These are phyloP conservation scores for Podila epigama DNA, from an alignment of 192 early-diverging fungal genomes.

Conservation along the genomic window DNA sequence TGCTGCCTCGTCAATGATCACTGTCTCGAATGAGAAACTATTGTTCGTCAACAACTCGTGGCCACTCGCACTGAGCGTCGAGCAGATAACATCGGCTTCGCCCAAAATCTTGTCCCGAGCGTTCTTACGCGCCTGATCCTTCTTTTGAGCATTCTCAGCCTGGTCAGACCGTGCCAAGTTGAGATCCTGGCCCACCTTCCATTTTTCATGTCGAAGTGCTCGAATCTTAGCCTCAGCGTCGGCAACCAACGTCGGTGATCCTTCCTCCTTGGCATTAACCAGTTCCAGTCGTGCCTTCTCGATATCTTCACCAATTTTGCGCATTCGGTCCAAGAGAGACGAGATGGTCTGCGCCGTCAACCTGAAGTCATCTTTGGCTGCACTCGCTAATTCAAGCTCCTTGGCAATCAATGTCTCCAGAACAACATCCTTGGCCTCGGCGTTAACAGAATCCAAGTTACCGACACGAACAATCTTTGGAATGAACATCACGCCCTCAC, in stretches of 20 bases:
- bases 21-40: slow-evolving; percentile 74
- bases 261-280: slow-evolving; percentile 23
- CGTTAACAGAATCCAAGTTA: slow-evolving; percentile 73
- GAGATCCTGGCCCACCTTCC: slow-evolving; percentile 31
- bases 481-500: slow-evolving; percentile 60
- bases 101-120: slow-evolving; percentile 72
- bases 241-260: slow-evolving; percentile 45
- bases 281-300: slow-evolving; percentile 40
- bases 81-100: slow-evolving; percentile 84
- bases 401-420: slow-evolving; percentile 75
- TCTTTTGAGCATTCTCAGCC: slow-evolving; percentile 47
- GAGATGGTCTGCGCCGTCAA: slow-evolving; percentile 42
- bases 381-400: slow-evolving; percentile 55
- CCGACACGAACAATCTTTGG: slow-evolving; percentile 89
- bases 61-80: slow-evolving; percentile 87
- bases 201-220: slow-evolving; percentile 43
- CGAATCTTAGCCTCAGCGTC: slow-evolving; percentile 54
- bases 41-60: slow-evolving; percentile 79
- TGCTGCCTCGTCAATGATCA: slow-evolving; percentile 97
- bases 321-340: slow-evolving; percentile 41
- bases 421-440: slow-evolving; percentile 73
- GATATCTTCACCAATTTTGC: slow-evolving; percentile 50
- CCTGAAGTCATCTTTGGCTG: slow-evolving; percentile 50
- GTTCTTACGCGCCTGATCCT: slow-evolving; percentile 54
- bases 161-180: slow-evolving; percentile 45